Conservation (phyloP, 805 yeast species). For the Myxozyma geophila region DNA sequence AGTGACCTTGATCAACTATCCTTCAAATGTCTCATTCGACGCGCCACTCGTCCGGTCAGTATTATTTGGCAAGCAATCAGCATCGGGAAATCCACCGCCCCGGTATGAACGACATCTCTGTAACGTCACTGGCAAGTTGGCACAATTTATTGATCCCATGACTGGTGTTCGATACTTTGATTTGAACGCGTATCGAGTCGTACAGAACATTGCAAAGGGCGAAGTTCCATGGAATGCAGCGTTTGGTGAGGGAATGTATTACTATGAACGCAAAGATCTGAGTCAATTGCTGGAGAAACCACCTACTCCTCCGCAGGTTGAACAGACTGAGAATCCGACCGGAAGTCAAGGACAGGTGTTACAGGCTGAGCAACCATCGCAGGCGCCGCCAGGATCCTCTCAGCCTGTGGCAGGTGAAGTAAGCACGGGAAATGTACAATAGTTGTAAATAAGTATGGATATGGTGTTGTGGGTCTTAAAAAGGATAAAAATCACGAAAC, state of each 20-base stretch:
- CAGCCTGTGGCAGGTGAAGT: neutral
- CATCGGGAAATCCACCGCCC: conserved; percentile 44
- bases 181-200: conserved; percentile 75
- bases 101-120: conserved; percentile 68
- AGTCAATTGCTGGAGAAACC: conserved; percentile 1
- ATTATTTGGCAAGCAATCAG: conserved; percentile 64
- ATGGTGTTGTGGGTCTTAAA: neutral
- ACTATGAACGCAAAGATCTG: conserved; percentile 14
- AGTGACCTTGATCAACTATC: conserved; percentile 21
- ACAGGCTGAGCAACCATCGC: neutral
- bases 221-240: conserved; percentile 57
- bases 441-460: neutral
- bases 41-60: conserved; percentile 44
- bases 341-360: neutral
- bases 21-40: conserved; percentile 16
- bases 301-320: neutral
- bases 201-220: conserved; percentile 56
- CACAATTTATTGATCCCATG: conserved; percentile 84
- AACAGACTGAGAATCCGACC: neutral
- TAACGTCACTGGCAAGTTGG: conserved; percentile 76
- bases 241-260: conserved; percentile 46
- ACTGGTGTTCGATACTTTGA: conserved; percentile 85
- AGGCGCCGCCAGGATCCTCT: neutral
- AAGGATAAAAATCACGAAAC: neutral
- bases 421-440: conserved; percentile 2